phyloP scores from a whole-genome alignment of 106 monocot genomes.

The Dioscorea alata region DNA sequence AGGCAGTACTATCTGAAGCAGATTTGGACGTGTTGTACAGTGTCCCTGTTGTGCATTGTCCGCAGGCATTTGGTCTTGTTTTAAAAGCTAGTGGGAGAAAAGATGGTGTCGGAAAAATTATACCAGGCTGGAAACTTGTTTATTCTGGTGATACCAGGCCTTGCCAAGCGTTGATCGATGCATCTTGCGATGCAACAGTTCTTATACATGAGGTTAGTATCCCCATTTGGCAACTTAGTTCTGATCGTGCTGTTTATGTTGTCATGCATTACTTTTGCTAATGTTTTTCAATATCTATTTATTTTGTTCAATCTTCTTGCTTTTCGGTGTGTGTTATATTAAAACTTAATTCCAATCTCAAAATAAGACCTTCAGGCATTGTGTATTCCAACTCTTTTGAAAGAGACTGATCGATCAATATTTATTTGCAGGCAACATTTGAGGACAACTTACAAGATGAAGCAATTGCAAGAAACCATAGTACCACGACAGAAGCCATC shows the following conservation, averaged over 20 bases:
- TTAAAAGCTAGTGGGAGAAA: conserved; percentile 49
- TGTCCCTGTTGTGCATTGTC: conserved; percentile 95
- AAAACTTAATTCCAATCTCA: no score
- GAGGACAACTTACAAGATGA: conserved; percentile 86
- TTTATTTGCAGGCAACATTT: conserved; percentile 74
- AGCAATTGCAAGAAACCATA: conserved; percentile 85
- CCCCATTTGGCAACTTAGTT: background rate
- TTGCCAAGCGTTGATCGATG: conserved; percentile 72
- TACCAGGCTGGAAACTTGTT: conserved; percentile 96
- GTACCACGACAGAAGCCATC: conserved; percentile 88
- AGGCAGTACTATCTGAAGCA: conserved; percentile 42
- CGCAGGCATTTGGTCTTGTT: conserved; percentile 88
- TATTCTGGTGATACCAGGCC: conserved; percentile 99
- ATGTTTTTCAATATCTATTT: background rate
- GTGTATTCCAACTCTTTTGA: background rate
- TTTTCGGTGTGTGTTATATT: no score
- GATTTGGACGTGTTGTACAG: conserved; percentile 71
- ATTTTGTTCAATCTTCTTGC: no score
- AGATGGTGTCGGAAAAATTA: conserved; percentile 43
- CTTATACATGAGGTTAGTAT: conserved; percentile 86
- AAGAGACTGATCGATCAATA: background rate
- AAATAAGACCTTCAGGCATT: no score
- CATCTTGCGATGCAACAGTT: conserved; percentile 73
- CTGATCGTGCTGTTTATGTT: background rate
- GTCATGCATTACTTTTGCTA: no score